Base-by-base conservation (phyloP, 2,329 filamentous ascomycete species). In the Coniochaeta prunicola region DNA sequence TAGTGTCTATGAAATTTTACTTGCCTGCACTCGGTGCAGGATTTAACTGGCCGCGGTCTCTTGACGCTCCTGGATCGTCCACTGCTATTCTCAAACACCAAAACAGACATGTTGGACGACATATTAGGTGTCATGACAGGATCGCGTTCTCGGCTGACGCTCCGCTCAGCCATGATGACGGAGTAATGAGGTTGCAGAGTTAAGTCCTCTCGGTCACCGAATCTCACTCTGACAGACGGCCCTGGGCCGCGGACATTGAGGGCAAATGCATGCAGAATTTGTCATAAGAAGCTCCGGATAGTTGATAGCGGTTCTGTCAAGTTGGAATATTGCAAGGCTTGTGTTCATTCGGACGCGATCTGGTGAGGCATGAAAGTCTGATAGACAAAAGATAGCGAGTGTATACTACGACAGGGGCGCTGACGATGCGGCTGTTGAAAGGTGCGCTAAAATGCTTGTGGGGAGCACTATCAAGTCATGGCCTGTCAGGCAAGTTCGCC, bases 21-120 rank as follows among this genome's bases (percentile, higher is more conserved):
- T 58, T 59, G 59, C 61, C 82, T 76, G 64, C 82, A 83, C 64
- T 81, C 79, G 59, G 78, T 78, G 66, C 80, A 83, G 3, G 79
- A 82, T 66, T 83, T 83, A 61, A 82, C 80, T 3, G 80, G 80
- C 8, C 80, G 71, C 2, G 80, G 79, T 33, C 80, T 74, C 65
- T 82, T 82, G 57, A 82, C 79, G 62, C 77, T 80, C 53, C 33
- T 55, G 2, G 53, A 26, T 12, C 53, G 53, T 33, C 53, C 53
- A 34, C 30, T 36, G 53, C 33, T 36, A 17, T 55, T 55, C n/a
- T 58, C 57, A 34, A 58, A 53, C 15, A 53, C 45, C 42, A 58
- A 33, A 5, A 48, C 57, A 28, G 57, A 53, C 58, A 59, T 63
- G 61, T 57, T 55, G 3, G 57, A 34, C 30, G 57, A 54, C 31